These are phyloP conservation scores for Hygrocybe coccinea DNA, from an alignment of 768 basidiomycete species.

Conservation along the genomic window DNA sequence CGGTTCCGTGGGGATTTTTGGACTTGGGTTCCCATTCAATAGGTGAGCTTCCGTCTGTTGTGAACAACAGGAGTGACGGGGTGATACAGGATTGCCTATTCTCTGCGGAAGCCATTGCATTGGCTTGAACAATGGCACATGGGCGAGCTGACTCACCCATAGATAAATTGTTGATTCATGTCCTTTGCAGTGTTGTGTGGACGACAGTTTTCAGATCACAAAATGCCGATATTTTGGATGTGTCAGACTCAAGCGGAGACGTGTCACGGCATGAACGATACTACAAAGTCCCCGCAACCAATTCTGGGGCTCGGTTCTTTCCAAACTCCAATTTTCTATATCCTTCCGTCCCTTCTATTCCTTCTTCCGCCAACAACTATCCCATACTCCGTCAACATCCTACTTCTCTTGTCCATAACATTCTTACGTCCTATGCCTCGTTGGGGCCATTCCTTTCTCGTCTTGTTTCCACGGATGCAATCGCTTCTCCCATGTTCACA, in stretches of 20 bases:
- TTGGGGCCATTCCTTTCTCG: slow-evolving; percentile 46
- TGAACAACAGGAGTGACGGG: not conserved
- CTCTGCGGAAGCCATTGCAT: too few species aligned
- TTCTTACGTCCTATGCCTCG: slow-evolving; percentile 40
- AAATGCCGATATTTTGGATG: slow-evolving; percentile 1
- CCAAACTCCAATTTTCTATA: not conserved
- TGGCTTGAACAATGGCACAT: too few species aligned
- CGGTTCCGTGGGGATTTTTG: slow-evolving; percentile 63
- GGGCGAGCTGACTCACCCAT: too few species aligned
- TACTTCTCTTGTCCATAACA: slow-evolving; percentile 19
- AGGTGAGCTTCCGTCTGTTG: slow-evolving; percentile 39
- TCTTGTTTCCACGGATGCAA: slow-evolving; percentile 34
- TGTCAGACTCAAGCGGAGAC: not conserved
- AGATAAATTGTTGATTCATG: not conserved
- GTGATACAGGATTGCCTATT: not conserved
- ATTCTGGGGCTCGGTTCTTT: not conserved
- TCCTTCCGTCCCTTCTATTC: not conserved
- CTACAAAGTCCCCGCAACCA: not conserved
- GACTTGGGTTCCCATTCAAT: slow-evolving; percentile 68
- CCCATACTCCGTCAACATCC: slow-evolving; percentile 14
- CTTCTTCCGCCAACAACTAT: not conserved
- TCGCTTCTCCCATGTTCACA: slow-evolving; percentile 46
- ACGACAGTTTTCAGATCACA: slow-evolving; percentile 27
- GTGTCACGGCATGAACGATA: not conserved
- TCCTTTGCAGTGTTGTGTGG: slow-evolving; percentile 42